These are phyloP conservation scores for Capniomyces stellatus DNA, from an alignment of 371 early-diverging fungal genomes.

Conservation along the genomic window DNA sequence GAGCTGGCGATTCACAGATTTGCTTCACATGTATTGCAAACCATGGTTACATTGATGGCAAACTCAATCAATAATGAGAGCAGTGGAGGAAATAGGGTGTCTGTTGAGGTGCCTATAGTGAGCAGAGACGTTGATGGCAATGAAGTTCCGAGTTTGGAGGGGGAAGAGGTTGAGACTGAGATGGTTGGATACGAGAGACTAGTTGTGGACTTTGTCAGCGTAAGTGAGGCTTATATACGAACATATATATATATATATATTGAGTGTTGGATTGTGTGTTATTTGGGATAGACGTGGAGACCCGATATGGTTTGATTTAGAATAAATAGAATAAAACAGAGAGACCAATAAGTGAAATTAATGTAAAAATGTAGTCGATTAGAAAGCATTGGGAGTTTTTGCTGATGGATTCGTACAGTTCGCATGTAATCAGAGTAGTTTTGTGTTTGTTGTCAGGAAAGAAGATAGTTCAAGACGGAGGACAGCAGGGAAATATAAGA, in stretches of 20 bases:
- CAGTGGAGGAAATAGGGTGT: conserved; percentile 16
- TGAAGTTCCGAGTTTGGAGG: conserved; percentile 22
- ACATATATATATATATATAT: too few species aligned
- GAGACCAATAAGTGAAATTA: too few species aligned
- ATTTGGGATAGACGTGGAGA: too few species aligned
- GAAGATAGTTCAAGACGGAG: conserved; percentile 27
- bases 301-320: too few species aligned
- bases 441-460: conserved; percentile 48
- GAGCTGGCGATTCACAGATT: conserved; percentile 62
- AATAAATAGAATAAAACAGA: too few species aligned
- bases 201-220: conserved; percentile 38
- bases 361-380: too few species aligned
- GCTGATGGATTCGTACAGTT: conserved; percentile 53
- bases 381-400: conserved; percentile 40
- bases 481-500: too few species aligned
- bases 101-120: conserved; percentile 11
- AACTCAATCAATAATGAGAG: conserved; percentile 51
- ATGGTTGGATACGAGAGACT: conserved; percentile 46
- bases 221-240: too few species aligned
- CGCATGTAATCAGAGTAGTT: conserved; percentile 51
- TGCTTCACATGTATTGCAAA: conserved; percentile 72
- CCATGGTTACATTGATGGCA: conserved; percentile 46
- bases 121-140: conserved; percentile 25
- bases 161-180: conserved; percentile 6
- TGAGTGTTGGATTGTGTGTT: too few species aligned